Evolutionary conservation across 345 rosid genomes (phyloP).

Genomic region (Acer negundo): DNA sequence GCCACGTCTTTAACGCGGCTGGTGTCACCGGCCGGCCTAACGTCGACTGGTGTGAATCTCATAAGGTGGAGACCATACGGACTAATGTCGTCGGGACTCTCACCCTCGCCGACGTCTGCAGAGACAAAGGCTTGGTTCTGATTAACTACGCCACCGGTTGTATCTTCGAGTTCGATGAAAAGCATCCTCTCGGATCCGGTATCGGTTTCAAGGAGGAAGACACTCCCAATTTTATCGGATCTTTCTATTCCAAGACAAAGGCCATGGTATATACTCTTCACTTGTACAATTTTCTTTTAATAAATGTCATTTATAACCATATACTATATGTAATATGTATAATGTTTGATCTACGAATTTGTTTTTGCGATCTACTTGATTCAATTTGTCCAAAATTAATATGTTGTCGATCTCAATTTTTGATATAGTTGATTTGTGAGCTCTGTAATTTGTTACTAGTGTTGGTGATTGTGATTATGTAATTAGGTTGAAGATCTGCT

Average conservation of each 20-base stretch:
- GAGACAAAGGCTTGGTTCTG: conserved; percentile 64
- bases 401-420: too few species aligned
- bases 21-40: conserved; percentile 95
- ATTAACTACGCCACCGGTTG: conserved; percentile 91
- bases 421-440: not conserved
- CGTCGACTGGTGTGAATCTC: conserved; percentile 95
- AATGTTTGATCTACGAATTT: conserved; percentile 15
- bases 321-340: too few species aligned
- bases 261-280: conserved; percentile 61
- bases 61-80: conserved; percentile 88
- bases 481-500: conserved; percentile 80
- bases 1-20: conserved; percentile 92
- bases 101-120: conserved; percentile 82
- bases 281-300: too few species aligned
- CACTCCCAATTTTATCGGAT: conserved; percentile 81
- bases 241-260: conserved; percentile 91
- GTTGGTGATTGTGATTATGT: not conserved
- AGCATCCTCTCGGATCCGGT: conserved; percentile 74
- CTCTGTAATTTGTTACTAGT: not conserved
- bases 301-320: too few species aligned
- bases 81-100: conserved; percentile 87
- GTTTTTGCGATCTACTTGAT: conserved; percentile 5
- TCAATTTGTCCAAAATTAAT: not conserved
- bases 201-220: conserved; percentile 92
- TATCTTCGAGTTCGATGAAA: conserved; percentile 79